Base-by-base conservation (phyloP, 495 filamentous ascomycete genomes). In the Bryoglossum gracile region DNA sequence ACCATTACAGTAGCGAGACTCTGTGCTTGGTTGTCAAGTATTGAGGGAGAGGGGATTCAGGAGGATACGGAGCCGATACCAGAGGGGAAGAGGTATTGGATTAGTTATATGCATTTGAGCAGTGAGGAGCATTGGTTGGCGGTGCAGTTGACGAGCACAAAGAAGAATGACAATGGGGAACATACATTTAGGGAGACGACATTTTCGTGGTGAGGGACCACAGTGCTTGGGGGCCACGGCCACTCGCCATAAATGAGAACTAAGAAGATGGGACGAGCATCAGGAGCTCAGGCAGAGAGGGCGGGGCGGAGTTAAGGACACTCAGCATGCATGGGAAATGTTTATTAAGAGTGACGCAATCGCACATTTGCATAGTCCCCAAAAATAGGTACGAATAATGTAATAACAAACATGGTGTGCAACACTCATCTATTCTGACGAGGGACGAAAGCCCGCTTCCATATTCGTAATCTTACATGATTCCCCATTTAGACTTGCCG, bases 61-160 rank as follows among this genome's bases (percentile, higher is more conserved):
- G 56, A 59, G 10, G 56, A 58, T 28, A 46, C 38, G n/a, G 56
- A 53, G n/a, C 24, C 46, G 26, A 53, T 59, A 11, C 56, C 56
- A 16, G 56, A 59, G 25, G 18, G 25, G 21, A 46, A 51, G 17
- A 21, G 56, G 22, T 55, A 48, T 21, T 36, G 51, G 40, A 51
- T 59, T 13, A 59, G 53, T 14, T 59, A 59, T 24, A 48, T 59
- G 49, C 52, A 59, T 53, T 48, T 59, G 44, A 55, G 45, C 28
- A 55, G 51, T 1, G 53, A 59, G 30, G 56, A 59, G 34, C 38
- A 53, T 33, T 59, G 56, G 56, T 21, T 59, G 26, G 56, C 56
- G 26, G 49, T 56, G 8, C 56, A 59, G 48, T 44, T 59, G 24
- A 59, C 52, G 6, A 45, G 37, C 2, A 45, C 49, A 19, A 47